Percentiles rank a stretch among this genome's conserved stretches.
phyloP scores from a whole-genome alignment of 2,329 filamentous ascomycete genomes.

The Scedosporium apiospermum region DNA sequence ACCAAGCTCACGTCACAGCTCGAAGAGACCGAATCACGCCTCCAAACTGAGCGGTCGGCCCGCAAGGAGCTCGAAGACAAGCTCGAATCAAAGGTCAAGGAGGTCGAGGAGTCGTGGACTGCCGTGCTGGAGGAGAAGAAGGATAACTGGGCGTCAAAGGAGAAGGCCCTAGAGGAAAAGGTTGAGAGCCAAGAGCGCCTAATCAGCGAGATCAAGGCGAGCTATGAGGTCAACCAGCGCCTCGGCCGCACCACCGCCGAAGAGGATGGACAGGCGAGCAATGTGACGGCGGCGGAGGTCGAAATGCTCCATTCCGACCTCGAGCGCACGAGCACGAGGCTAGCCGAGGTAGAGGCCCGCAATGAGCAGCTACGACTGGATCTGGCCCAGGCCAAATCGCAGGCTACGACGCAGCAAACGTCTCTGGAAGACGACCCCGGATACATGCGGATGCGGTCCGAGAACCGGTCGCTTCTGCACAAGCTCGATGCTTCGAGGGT shows the following conservation, averaged over 20 bases:
- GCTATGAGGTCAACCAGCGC: constrained; percentile 90
- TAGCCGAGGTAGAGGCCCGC: constrained; percentile 85
- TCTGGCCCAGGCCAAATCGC: constrained; percentile 78
- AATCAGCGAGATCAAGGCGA: constrained; percentile 90
- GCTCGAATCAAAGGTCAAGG: constrained; percentile 72
- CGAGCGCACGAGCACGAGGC: constrained; percentile 74
- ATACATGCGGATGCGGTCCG: constrained; percentile 79
- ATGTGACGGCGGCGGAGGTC: constrained; percentile 78
- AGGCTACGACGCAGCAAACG: constrained; percentile 50
- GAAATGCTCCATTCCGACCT: constrained; percentile 89
- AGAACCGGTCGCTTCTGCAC: constrained; percentile 84
- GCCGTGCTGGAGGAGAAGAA: constrained; percentile 88
- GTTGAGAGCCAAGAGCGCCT: constrained; percentile 87
- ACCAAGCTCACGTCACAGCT: constrained; percentile 67
- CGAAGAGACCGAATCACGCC: constrained; percentile 68
- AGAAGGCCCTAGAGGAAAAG: constrained; percentile 85
- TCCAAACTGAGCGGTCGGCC: constrained; percentile 68
- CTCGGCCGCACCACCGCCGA: constrained; percentile 63
- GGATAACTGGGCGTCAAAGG: constrained; percentile 93
- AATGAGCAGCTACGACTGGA: constrained; percentile 91
- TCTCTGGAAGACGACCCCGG: constrained; percentile 80
- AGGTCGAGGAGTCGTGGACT: constrained; percentile 82
- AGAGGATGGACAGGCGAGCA: constrained; percentile 43
- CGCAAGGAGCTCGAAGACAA: constrained; percentile 67
- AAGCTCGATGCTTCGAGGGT: constrained; percentile 77